Conservation (phyloP, 2,329 filamentous ascomycete species). For the Pestalotiopsis sp. region DNA sequence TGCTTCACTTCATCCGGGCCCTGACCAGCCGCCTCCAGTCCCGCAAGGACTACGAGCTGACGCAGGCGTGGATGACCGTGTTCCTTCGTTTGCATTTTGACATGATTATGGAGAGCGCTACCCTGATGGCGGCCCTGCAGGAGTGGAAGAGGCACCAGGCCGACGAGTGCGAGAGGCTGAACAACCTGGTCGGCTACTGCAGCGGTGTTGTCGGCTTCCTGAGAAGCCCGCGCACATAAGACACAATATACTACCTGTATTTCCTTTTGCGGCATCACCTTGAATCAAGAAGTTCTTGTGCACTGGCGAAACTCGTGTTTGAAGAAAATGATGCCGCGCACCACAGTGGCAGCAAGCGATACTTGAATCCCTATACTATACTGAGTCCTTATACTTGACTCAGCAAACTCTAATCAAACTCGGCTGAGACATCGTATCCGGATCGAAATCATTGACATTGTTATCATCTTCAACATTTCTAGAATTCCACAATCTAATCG, state of each 20-base stretch:
- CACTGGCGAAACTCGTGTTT: no score
- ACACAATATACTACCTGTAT: neutral
- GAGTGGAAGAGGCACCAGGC: conserved; percentile 76
- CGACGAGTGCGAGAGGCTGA: conserved; percentile 70
- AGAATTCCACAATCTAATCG: no score
- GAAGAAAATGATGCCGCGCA: no score
- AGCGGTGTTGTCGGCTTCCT: conserved; percentile 84
- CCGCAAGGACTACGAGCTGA: conserved; percentile 86
- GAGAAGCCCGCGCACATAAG: conserved; percentile 60
- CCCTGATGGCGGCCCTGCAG: conserved; percentile 60
- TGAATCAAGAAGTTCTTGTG: no score
- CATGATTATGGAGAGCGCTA: conserved; percentile 50
- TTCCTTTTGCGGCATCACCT: neutral
- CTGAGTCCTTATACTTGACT: neutral
- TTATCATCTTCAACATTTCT: no score
- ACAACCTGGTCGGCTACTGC: conserved; percentile 82
- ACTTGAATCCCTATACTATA: neutral
- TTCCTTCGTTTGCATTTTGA: conserved; percentile 80
- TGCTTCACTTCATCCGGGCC: conserved; percentile 79
- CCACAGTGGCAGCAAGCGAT: neutral
- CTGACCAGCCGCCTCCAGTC: conserved; percentile 70
- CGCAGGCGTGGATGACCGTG: conserved; percentile 97
- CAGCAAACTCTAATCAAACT: neutral
- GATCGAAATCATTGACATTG: no score
- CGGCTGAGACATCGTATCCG: neutral